Evolutionary conservation across 2,329 filamentous ascomycete genomes (phyloP).

Genomic region (Ophiocordyceps unilateralis): DNA sequence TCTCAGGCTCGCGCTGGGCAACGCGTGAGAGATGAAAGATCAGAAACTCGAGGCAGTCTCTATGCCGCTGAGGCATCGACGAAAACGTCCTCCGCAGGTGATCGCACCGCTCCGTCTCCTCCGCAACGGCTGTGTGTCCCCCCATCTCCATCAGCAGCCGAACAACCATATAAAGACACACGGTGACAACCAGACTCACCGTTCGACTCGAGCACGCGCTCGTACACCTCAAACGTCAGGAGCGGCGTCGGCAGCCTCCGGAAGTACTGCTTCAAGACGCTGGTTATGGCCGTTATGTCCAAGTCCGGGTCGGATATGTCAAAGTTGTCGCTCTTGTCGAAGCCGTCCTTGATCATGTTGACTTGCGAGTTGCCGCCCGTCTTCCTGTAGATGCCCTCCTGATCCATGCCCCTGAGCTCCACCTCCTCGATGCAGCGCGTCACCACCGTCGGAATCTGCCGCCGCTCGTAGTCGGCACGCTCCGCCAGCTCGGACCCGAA

Average conservation of each 20-base stretch:
- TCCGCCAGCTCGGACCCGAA: conserved; percentile 83
- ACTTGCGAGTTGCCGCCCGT: conserved; percentile 85
- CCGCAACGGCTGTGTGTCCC: conserved; percentile 50
- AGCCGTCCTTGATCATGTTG: conserved; percentile 78
- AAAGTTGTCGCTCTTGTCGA: conserved; percentile 70
- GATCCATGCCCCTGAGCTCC: conserved; percentile 87
- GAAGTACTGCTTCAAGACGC: conserved; percentile 94
- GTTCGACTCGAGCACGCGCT: conserved; percentile 67
- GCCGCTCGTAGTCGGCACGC: conserved; percentile 73
- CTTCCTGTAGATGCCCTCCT: conserved; percentile 96
- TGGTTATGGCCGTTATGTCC: conserved; percentile 93
- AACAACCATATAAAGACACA: not conserved
- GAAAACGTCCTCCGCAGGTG: conserved; percentile 59
- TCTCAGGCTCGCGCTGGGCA: conserved; percentile 65
- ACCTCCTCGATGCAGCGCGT: conserved; percentile 94
- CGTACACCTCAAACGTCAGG: conserved; percentile 85
- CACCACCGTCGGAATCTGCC: conserved; percentile 78
- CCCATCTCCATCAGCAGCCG: not conserved
- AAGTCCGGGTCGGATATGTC: conserved; percentile 88
- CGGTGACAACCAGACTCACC: conserved; percentile 28
- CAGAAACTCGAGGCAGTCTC: conserved; percentile 80
- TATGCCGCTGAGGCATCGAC: conserved; percentile 66
- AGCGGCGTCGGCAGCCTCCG: conserved; percentile 77
- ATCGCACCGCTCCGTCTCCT: conserved; percentile 48
- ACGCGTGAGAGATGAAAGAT: conserved; percentile 87